Percentiles rank a stretch among this genome's conserved stretches.
Evolutionary conservation across 805 yeast genomes (phyloP).

Genomic region (Suhomyces vadensis): DNA sequence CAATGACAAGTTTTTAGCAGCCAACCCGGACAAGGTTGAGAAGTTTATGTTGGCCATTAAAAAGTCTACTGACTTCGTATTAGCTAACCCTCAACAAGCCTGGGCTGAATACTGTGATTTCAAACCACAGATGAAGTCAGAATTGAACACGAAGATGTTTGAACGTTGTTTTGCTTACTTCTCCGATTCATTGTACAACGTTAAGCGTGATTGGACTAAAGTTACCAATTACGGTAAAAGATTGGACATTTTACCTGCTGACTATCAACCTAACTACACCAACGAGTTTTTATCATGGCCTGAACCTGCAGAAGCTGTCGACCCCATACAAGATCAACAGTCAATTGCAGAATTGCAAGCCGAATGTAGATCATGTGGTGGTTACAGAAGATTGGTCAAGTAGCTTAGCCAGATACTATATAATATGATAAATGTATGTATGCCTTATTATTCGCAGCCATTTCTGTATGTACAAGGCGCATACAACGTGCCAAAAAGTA

Average conservation of each 20-base stretch:
- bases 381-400: constrained; percentile 46
- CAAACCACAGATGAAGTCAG: constrained; percentile 48
- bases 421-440: too few relatives aligned
- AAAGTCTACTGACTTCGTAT: constrained; percentile 51
- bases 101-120: constrained; percentile 48
- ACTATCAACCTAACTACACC: constrained; percentile 50
- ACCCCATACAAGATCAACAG: constrained; percentile 50
- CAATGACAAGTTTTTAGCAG: constrained; percentile 50
- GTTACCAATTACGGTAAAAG: constrained; percentile 58
- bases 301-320: constrained; percentile 46
- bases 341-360: constrained; percentile 48
- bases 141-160: constrained; percentile 46
- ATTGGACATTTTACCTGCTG: constrained; percentile 50
- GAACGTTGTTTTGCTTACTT: constrained; percentile 58
- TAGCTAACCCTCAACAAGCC: constrained; percentile 45
- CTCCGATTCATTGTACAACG: constrained; percentile 52
- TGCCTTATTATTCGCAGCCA: too few relatives aligned
- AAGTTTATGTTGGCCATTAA: constrained; percentile 50
- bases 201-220: constrained; percentile 57
- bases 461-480: too few relatives aligned
- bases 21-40: constrained; percentile 47
- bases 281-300: constrained; percentile 52
- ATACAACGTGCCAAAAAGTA: too few relatives aligned
- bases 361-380: constrained; percentile 47
- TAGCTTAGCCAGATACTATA: background rate